A percentile compares a stretch with the other conserved stretches of the same genome.
These are phyloP conservation scores for Hirsutella rhossiliensis DNA, from an alignment of 2,329 filamentous ascomycete species.

Conservation along the genomic window DNA sequence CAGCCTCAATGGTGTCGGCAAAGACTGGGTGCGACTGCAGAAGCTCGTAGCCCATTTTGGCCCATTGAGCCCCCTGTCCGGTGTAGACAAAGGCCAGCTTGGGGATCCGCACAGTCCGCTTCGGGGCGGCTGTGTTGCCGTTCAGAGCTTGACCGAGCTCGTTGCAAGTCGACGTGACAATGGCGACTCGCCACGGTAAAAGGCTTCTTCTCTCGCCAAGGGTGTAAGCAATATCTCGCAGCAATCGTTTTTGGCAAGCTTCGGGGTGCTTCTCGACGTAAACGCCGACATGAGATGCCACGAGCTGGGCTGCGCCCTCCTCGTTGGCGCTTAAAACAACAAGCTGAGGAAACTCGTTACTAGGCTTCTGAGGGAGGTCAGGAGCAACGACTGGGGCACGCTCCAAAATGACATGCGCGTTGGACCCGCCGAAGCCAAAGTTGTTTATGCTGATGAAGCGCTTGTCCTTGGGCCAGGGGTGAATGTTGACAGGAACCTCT, in stretches of 20 bases:
- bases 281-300: constrained; percentile 19
- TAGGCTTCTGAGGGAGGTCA: no score
- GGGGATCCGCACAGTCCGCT: constrained; percentile 6
- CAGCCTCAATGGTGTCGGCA: constrained; percentile 15
- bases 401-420: constrained; percentile 29
- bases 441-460: constrained; percentile 37
- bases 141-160: constrained; percentile 32
- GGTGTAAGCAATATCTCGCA: constrained; percentile 35
- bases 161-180: constrained; percentile 29
- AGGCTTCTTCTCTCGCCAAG: constrained; percentile 30
- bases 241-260: constrained; percentile 26
- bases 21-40: constrained; percentile 22
- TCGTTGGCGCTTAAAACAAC: constrained; percentile 29
- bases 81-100: constrained; percentile 23
- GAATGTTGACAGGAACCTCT: constrained; percentile 31
- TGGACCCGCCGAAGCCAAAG: constrained; percentile 34
- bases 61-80: constrained; percentile 27
- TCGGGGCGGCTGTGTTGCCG: constrained; percentile 9
- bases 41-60: constrained; percentile 25
- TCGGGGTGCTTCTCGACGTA: constrained; percentile 28
- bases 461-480: constrained; percentile 34
- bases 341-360: no score
- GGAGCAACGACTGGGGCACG: background rate
- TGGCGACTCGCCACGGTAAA: constrained; percentile 29
- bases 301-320: constrained; percentile 17